Conservation (phyloP, 805 yeast genomes). For the Teunomyces kruisii region DNA sequence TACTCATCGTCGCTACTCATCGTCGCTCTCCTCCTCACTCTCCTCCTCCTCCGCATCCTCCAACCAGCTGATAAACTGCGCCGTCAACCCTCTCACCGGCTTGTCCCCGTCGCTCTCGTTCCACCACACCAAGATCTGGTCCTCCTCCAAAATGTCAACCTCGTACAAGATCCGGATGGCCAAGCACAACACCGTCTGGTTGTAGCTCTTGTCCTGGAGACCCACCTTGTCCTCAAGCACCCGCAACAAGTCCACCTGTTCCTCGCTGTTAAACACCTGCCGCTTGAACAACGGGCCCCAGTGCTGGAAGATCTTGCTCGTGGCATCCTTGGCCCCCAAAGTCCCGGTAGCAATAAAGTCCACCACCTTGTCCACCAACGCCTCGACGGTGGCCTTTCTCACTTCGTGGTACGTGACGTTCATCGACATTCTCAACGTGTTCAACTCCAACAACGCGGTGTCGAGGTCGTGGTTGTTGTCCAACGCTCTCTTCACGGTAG, state of each 20-base stretch:
- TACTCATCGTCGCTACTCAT: constrained; percentile 20
- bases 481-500: constrained; percentile 88
- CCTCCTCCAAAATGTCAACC: constrained; percentile 80
- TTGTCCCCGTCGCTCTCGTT: constrained; percentile 41
- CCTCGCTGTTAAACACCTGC: constrained; percentile 80
- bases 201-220: constrained; percentile 37
- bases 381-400: constrained; percentile 72
- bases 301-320: constrained; percentile 66
- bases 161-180: constrained; percentile 69
- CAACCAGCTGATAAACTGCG: constrained; percentile 84
- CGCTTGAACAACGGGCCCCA: constrained; percentile 85
- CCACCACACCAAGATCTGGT: constrained; percentile 84
- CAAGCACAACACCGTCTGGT: constrained; percentile 51
- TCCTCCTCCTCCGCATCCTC: constrained; percentile 74
- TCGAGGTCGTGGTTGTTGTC: constrained; percentile 91
- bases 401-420: constrained; percentile 94
- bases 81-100: constrained; percentile 55
- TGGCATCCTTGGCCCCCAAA: constrained; percentile 72
- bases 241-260: constrained; percentile 69
- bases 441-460: constrained; percentile 88
- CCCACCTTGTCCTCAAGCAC: constrained; percentile 48
- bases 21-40: constrained; percentile 34
- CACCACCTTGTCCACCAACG: constrained; percentile 66
- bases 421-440: constrained; percentile 96
- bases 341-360: constrained; percentile 79